phyloP scores from a whole-genome alignment of 2,329 filamentous ascomycete genomes.

The Amphichorda felina region DNA sequence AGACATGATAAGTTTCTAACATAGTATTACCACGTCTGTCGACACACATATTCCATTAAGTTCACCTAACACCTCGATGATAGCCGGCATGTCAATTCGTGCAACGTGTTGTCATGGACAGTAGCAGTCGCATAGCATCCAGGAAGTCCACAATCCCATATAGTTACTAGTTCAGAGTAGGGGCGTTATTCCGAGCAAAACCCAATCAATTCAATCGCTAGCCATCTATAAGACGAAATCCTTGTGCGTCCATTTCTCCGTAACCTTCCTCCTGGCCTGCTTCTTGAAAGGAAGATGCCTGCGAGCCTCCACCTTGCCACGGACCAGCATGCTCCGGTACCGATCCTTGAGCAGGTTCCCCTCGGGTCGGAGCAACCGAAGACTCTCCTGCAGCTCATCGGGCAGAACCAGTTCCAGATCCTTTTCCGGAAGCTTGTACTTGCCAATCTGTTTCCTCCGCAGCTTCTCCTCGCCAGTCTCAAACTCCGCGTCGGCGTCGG shows the following conservation, averaged over 20 bases:
- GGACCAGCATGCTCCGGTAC: conserved; percentile 77
- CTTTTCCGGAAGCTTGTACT: conserved; percentile 63
- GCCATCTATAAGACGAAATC: conserved; percentile 49
- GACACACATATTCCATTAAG: too few relatives aligned
- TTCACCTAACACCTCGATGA: too few relatives aligned
- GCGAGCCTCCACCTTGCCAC: conserved; percentile 79
- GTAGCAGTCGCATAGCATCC: too few relatives aligned
- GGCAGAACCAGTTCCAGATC: conserved; percentile 70
- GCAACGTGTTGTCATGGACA: too few relatives aligned
- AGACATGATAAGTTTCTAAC: conserved; percentile 44
- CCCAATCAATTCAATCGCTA: neutral
- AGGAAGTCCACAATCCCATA: too few relatives aligned
- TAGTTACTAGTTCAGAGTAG: too few relatives aligned
- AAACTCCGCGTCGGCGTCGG: conserved; percentile 32
- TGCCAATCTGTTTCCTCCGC: conserved; percentile 63
- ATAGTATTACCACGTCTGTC: too few relatives aligned
- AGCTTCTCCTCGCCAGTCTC: conserved; percentile 53
- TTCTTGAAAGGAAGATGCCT: conserved; percentile 69
- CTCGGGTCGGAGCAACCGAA: conserved; percentile 79
- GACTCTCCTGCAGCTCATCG: conserved; percentile 71
- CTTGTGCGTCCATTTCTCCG: conserved; percentile 97
- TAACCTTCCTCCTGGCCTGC: conserved; percentile 68
- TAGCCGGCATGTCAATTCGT: too few relatives aligned
- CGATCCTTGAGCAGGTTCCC: conserved; percentile 91
- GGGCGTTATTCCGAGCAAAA: too few relatives aligned